Percentiles rank a stretch among this genome's conserved stretches.
Evolutionary conservation across 192 early-diverging fungal species (phyloP).

Genomic region (Fimicolochytrium jonesii): DNA sequence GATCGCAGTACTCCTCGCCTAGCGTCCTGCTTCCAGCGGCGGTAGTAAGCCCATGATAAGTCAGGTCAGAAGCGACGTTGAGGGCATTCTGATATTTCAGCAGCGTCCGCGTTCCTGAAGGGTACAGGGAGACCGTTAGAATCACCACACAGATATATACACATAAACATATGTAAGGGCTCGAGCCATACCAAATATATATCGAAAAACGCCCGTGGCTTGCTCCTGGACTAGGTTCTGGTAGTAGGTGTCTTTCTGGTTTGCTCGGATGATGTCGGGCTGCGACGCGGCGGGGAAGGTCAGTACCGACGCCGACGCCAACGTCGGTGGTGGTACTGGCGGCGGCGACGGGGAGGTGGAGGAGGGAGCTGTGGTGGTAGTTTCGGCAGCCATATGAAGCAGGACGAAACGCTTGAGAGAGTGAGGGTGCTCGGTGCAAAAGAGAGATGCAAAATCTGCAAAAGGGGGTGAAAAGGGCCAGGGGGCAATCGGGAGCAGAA

Average conservation of each 20-base stretch:
- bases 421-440: no score
- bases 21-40: conserved; percentile 77
- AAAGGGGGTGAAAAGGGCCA: no score
- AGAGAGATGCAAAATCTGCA: no score
- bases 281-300: conserved; percentile 69
- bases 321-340: not conserved
- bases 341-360: no score
- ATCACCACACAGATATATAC: not conserved
- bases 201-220: conserved; percentile 58
- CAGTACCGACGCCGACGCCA: not conserved
- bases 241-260: conserved; percentile 89
- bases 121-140: not conserved
- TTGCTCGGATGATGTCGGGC: conserved; percentile 80
- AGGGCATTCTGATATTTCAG: conserved; percentile 65
- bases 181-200: conserved; percentile 59
- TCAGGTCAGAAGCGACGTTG: conserved; percentile 51
- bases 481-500: no score
- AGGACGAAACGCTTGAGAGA: no score
- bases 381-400: no score
- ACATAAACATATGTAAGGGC: not conserved
- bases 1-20: conserved; percentile 95
- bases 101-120: conserved; percentile 51
- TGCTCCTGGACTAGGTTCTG: conserved; percentile 61
- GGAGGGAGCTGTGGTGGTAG: no score
- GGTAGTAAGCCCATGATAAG: conserved; percentile 76